These are phyloP conservation scores for Aegilops umbellulata DNA, from an alignment of 176 grass and related monocot genomes.

Conservation along the genomic window DNA sequence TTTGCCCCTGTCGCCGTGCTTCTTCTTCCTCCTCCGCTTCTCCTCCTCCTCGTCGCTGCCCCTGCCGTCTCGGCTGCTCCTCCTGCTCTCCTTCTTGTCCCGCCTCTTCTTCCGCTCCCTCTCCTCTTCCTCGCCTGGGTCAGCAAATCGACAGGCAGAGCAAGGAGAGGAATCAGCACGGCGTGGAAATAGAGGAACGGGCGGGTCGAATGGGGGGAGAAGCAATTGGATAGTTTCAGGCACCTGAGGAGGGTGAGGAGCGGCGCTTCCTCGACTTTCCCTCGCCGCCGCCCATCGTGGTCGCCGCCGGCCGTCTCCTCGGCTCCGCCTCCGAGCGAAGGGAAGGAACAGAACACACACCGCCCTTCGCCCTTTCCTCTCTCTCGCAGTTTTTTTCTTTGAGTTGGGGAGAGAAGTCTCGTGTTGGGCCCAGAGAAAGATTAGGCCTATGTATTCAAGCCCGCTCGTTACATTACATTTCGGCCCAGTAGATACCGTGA, in stretches of 20 bases:
- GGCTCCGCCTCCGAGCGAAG: not conserved
- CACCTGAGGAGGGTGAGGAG: constrained; percentile 53
- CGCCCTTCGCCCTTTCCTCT: not conserved
- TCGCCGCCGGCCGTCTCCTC: constrained; percentile 15
- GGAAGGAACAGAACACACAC: not conserved
- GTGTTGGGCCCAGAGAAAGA: not conserved
- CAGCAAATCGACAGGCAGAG: not conserved
- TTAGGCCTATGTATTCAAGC: not conserved
- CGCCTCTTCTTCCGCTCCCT: constrained; percentile 57
- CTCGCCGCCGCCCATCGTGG: constrained; percentile 58
- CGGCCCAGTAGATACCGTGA: too few species aligned
- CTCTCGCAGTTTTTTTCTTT: too few species aligned
- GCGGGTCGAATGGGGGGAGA: not conserved
- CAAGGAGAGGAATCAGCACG: constrained; percentile 15
- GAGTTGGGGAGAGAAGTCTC: not conserved
- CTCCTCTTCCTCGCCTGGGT: constrained; percentile 62
- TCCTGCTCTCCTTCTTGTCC: constrained; percentile 46
- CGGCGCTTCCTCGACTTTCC: constrained; percentile 66
- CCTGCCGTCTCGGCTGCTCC: constrained; percentile 10
- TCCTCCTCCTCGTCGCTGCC: constrained; percentile 41
- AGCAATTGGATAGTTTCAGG: not conserved
- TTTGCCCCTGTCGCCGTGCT: constrained; percentile 51
- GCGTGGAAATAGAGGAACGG: not conserved
- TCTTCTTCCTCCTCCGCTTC: constrained; percentile 47
- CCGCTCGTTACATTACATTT: not conserved